Evolutionary conservation across 441 rosid genomes (phyloP), one percentile per base, ranked within the genome.

Genomic region (Gossypium schwendimanii): DNA sequence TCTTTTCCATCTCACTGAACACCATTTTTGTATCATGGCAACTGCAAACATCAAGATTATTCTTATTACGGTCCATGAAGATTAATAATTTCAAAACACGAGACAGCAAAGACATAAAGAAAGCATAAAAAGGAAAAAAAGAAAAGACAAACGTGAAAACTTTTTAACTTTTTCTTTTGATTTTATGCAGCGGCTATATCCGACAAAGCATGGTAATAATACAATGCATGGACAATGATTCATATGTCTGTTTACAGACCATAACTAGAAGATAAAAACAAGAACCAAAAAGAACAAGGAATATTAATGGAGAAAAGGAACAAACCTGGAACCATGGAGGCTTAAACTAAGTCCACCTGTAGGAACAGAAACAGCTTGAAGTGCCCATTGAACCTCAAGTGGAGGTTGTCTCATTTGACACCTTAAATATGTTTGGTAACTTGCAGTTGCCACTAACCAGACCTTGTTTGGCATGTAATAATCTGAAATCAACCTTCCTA

Each of bases 331-430:
- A 76, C 82, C 85, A 75, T 88, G 91, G 75, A 93, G 96, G 74
- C 86, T 85, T 75, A 93, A 73, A 15, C 86, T 88, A 80, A 93
- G 91, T 63, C 87, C 98, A 68, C 87, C 88, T 6, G 97, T 85
- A n/a, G 97, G 98, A 82, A 91, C 78, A 12, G 95, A 87, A 73
- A 91, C 90, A 75, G 94, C 88, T 81, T 89, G 94, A 76, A 91
- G 85, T 71, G 81, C 78, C 98, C 98, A 91, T 64, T 89, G 91
- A 72, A 79, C 75, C 77, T 93, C 98, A 72, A 93, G 88, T 70
- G 91, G 82, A 81, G 96, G 94, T 71, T 87, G 91, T 72, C 82
- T 89, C 92, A 85, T 88, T 71, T 91, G 96, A 77, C 97, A 89
- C 75, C 80, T 89, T 84, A 83, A 85, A 79, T 93, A 93, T 55